These are phyloP conservation scores for Zalaria obscura DNA, from an alignment of 2,329 filamentous ascomycete species.

Conservation along the genomic window DNA sequence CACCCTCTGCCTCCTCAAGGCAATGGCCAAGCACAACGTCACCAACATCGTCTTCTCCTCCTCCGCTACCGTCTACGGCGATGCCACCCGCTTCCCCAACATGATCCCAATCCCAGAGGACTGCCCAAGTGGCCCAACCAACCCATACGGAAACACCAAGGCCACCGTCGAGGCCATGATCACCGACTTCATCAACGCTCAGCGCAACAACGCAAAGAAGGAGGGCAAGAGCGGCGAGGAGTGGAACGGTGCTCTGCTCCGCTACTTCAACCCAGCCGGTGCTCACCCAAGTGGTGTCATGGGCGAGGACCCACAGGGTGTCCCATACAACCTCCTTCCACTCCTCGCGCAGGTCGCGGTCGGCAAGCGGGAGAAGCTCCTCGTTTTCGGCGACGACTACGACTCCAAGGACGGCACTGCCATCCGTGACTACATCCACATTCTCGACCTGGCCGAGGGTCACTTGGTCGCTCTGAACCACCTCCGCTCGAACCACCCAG, in stretches of 20 bases:
- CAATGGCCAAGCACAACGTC: slow-evolving; percentile 83
- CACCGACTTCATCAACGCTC: slow-evolving; percentile 74
- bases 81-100: slow-evolving; percentile 86
- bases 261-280: slow-evolving; percentile 97
- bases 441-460: slow-evolving; percentile 74
- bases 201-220: slow-evolving; percentile 72
- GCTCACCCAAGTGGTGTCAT: slow-evolving; percentile 91
- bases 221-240: slow-evolving; percentile 61
- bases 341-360: slow-evolving; percentile 91
- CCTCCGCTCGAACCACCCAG: slow-evolving; percentile 69
- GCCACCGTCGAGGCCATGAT: slow-evolving; percentile 84
- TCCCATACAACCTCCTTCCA: slow-evolving; percentile 91
- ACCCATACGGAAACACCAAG: slow-evolving; percentile 96
- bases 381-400: slow-evolving; percentile 95
- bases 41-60: slow-evolving; percentile 98
- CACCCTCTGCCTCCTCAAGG: slow-evolving; percentile 70
- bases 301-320: slow-evolving; percentile 92
- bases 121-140: slow-evolving; percentile 92
- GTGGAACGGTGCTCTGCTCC: slow-evolving; percentile 85
- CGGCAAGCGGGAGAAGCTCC: slow-evolving; percentile 81
- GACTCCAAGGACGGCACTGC: slow-evolving; percentile 77
- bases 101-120: slow-evolving; percentile 99
- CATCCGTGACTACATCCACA: slow-evolving; percentile 97
- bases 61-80: slow-evolving; percentile 94
- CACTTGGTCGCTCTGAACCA: slow-evolving; percentile 85